phyloP scores from a whole-genome alignment of 2,329 filamentous ascomycete genomes.

The Purpureocillium lavendulum region DNA sequence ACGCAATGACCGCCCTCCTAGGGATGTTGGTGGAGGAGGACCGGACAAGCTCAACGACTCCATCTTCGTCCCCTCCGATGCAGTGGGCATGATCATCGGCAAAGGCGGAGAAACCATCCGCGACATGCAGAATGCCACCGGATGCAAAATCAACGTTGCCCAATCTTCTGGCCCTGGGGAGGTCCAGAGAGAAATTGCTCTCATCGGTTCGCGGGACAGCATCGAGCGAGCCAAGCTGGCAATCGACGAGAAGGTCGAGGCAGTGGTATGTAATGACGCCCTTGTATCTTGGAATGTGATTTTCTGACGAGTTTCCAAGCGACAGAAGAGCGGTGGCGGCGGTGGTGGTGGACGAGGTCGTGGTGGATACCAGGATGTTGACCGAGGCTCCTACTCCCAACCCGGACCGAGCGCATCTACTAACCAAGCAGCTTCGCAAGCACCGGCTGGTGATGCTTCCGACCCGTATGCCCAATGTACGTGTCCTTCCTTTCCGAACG shows the following conservation, averaged over 20 bases:
- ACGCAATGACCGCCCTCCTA: constrained; percentile 21
- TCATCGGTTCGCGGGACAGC: constrained; percentile 69
- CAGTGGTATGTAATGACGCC: constrained; percentile 55
- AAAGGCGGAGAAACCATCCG: constrained; percentile 92
- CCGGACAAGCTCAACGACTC: constrained; percentile 71
- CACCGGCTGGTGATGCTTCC: constrained; percentile 39
- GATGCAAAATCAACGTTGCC: constrained; percentile 92
- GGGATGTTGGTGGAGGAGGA: constrained; percentile 24
- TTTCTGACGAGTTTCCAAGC: constrained; percentile 31
- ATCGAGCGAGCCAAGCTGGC: constrained; percentile 75
- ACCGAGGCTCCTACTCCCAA: constrained; percentile 45
- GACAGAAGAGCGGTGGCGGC: constrained; percentile 45
- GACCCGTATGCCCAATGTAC: constrained; percentile 72
- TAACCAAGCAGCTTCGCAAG: constrained; percentile 30
- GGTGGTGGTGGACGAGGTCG: constrained; percentile 31
- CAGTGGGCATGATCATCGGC: constrained; percentile 93
- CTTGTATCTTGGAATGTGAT: background rate
- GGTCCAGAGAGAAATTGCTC: constrained; percentile 75
- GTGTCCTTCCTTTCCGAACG: constrained; percentile 17
- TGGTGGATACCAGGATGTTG: constrained; percentile 43
- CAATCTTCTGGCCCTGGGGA: constrained; percentile 71
- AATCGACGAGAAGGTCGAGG: constrained; percentile 88
- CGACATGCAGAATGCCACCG: constrained; percentile 80
- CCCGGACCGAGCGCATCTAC: constrained; percentile 31
- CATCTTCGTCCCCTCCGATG: constrained; percentile 80